These are phyloP conservation scores for Fusarium keratoplasticum DNA, from an alignment of 2,329 filamentous ascomycete genomes.

Conservation along the genomic window DNA sequence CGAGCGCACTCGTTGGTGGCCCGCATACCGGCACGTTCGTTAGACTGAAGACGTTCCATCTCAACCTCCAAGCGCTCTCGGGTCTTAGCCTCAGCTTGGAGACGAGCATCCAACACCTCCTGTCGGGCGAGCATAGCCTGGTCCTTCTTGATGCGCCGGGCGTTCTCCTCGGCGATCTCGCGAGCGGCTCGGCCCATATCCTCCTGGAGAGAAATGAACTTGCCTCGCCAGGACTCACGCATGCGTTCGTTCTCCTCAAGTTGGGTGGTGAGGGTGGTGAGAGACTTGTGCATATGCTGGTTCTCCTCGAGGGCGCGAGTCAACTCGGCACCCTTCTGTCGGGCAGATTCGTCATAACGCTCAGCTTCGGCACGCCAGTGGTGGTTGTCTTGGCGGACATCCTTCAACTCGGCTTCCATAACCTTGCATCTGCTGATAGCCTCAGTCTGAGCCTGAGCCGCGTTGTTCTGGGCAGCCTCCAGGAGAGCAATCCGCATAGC, in stretches of 20 bases:
- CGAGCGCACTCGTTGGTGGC: conserved; percentile 72
- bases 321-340: conserved; percentile 62
- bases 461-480: conserved; percentile 72
- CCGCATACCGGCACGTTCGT: conserved; percentile 73
- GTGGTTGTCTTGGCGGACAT: conserved; percentile 67
- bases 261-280: conserved; percentile 80
- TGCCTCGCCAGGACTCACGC: conserved; percentile 84
- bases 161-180: conserved; percentile 86
- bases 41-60: conserved; percentile 72
- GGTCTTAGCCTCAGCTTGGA: conserved; percentile 79
- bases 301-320: conserved; percentile 67
- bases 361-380: conserved; percentile 73
- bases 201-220: conserved; percentile 86
- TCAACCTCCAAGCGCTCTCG: conserved; percentile 75
- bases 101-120: conserved; percentile 80
- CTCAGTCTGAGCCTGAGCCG: conserved; percentile 65
- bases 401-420: conserved; percentile 66
- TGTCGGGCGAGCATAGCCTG: conserved; percentile 82
- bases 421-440: conserved; percentile 65
- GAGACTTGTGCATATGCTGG: conserved; percentile 78
- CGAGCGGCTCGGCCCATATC: conserved; percentile 85
- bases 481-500: conserved; percentile 74
- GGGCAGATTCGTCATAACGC: conserved; percentile 63
- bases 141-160: conserved; percentile 81
- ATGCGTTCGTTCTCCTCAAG: conserved; percentile 88